Evolutionary conservation across 192 early-diverging fungal species (phyloP).

Genomic region (Entomortierella beljakovae): DNA sequence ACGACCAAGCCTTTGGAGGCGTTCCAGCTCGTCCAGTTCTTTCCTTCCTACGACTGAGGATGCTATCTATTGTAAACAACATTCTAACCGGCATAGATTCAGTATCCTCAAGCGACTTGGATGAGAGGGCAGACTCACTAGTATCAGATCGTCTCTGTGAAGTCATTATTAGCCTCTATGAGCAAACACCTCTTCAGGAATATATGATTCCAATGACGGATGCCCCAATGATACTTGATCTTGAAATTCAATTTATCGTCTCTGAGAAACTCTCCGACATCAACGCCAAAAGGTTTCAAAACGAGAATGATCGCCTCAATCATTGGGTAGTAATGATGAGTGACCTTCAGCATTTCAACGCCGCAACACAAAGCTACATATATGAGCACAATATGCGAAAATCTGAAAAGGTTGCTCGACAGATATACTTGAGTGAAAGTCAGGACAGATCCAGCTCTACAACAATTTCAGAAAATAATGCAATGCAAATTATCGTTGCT

Average conservation of each 20-base stretch:
- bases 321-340: slow-evolving; percentile 38
- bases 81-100: slow-evolving; percentile 54
- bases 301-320: slow-evolving; percentile 57
- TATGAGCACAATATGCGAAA: slow-evolving; percentile 46
- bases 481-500: background rate
- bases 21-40: slow-evolving; percentile 18
- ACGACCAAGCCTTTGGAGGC: slow-evolving; percentile 10
- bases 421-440: slow-evolving; percentile 29
- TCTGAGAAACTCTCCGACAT: slow-evolving; percentile 65
- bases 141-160: slow-evolving; percentile 59
- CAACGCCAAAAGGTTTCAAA: slow-evolving; percentile 47
- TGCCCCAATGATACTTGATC: slow-evolving; percentile 87
- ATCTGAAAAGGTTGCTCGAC: slow-evolving; percentile 32
- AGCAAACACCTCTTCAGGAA: slow-evolving; percentile 69
- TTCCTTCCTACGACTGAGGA: slow-evolving; percentile 58
- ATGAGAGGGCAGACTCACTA: slow-evolving; percentile 18
- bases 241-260: slow-evolving; percentile 81
- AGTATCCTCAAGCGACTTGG: slow-evolving; percentile 8
- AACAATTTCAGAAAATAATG: slow-evolving; percentile 2
- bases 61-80: slow-evolving; percentile 64
- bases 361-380: slow-evolving; percentile 23
- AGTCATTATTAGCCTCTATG: slow-evolving; percentile 69
- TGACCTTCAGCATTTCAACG: slow-evolving; percentile 32
- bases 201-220: slow-evolving; percentile 68
- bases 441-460: slow-evolving; percentile 20